These are phyloP conservation scores for Epichloe uncinata DNA, from an alignment of 2,329 filamentous ascomycete genomes.

Conservation along the genomic window DNA sequence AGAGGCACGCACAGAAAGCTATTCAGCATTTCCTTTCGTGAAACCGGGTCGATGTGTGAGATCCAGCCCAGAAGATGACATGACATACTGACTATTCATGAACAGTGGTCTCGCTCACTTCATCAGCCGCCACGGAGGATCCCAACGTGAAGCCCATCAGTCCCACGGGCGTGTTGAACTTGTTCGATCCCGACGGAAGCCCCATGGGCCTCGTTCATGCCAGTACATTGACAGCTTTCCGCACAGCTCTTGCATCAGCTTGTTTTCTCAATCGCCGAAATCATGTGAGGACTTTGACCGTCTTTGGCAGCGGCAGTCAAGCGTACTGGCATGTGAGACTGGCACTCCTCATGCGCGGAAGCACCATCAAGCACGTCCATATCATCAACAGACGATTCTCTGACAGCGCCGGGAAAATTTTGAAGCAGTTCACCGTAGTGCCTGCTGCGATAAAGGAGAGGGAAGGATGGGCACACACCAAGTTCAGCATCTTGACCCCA, in stretches of 20 bases:
- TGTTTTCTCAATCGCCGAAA: constrained; percentile 52
- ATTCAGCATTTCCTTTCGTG: neutral
- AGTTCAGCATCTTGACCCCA: constrained; percentile 57
- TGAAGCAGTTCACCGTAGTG: constrained; percentile 34
- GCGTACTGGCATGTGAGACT: constrained; percentile 92
- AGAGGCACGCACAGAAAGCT: neutral
- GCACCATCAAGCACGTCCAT: constrained; percentile 64
- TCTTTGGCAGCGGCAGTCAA: constrained; percentile 82
- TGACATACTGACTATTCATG: neutral
- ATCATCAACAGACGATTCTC: constrained; percentile 67
- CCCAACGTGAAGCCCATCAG: constrained; percentile 22
- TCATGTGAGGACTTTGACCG: constrained; percentile 59
- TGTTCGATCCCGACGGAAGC: constrained; percentile 49
- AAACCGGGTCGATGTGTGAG: no score
- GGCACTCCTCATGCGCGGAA: constrained; percentile 57
- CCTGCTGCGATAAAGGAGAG: constrained; percentile 30
- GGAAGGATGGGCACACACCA: constrained; percentile 51
- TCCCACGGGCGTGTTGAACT: constrained; percentile 54
- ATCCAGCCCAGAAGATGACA: neutral
- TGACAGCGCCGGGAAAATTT: constrained; percentile 38
- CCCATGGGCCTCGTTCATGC: constrained; percentile 60
- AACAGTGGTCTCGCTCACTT: constrained; percentile 49
- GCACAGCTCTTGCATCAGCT: constrained; percentile 60
- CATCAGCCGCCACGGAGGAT: constrained; percentile 20
- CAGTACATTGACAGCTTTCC: constrained; percentile 63